phyloP scores from a whole-genome alignment of 305 asterid genomes.

The Fraxinus baroniana region DNA sequence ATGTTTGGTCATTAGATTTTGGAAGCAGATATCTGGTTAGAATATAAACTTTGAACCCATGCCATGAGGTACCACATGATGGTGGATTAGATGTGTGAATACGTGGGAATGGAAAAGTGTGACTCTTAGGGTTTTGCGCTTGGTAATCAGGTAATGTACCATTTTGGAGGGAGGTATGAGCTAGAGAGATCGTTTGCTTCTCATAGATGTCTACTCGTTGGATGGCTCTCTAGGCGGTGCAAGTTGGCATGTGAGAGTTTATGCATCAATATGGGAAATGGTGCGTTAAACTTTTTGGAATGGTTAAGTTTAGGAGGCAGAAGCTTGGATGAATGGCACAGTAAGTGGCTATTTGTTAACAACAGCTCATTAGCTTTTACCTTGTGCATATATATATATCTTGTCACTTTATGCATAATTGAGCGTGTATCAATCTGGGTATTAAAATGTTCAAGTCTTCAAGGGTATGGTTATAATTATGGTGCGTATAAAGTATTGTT shows the following conservation, averaged over 20 bases:
- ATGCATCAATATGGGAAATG: neutral
- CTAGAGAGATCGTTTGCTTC: neutral
- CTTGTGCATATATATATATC: neutral
- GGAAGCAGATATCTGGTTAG: neutral
- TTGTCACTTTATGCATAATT: neutral
- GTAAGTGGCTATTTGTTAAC: neutral
- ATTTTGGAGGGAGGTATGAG: neutral
- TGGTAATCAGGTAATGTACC: neutral
- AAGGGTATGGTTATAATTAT: neutral
- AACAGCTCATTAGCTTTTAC: neutral
- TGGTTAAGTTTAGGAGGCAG: neutral
- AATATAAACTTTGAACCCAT: neutral
- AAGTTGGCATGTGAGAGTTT: neutral
- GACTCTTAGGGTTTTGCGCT: neutral
- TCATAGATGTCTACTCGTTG: neutral
- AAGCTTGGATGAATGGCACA: neutral
- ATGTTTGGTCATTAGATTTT: neutral
- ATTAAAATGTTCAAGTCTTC: neutral
- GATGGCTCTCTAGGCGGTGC: neutral
- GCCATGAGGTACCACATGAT: neutral
- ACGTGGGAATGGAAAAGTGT: neutral
- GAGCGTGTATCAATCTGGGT: neutral
- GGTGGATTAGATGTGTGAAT: neutral
- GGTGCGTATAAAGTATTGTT: neutral
- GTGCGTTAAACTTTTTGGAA: neutral